Conservation (phyloP, 768 basidiomycete species). For the Kwoniella europaea region DNA sequence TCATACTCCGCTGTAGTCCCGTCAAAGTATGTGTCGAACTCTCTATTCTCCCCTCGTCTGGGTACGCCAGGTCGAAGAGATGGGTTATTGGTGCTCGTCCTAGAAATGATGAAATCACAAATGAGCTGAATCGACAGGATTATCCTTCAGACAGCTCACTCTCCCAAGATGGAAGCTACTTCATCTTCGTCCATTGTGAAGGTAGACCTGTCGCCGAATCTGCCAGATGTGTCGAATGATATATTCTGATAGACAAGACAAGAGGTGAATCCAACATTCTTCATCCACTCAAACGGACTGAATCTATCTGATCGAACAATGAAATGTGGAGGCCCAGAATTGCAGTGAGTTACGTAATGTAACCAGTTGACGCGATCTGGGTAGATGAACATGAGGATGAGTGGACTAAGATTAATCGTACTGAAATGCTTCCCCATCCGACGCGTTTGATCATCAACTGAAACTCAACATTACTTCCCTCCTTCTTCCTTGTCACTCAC, state of each 20-base stretch:
- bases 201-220: not conserved
- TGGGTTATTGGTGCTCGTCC: conserved; percentile 12
- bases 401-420: conserved; percentile 5
- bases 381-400: conserved; percentile 12
- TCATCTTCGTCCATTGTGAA: conserved; percentile 27
- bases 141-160: conserved; percentile 9
- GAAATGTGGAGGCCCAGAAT: conserved; percentile 6
- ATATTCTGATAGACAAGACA: not conserved
- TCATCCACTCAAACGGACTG: not conserved
- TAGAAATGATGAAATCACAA: not conserved
- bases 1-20: conserved; percentile 22
- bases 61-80: conserved; percentile 22
- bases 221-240: not conserved
- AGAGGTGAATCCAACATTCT: not conserved
- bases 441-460: conserved; percentile 17
- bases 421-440: not conserved
- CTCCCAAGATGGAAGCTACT: conserved; percentile 26
- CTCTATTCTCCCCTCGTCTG: conserved; percentile 33
- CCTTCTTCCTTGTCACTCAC: conserved; percentile 2
- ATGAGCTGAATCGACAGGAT: conserved; percentile 1
- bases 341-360: conserved; percentile 12
- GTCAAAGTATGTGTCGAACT: conserved; percentile 43
- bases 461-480: not conserved
- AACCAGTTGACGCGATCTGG: conserved; percentile 21
- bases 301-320: not conserved